These are phyloP conservation scores for Goffeauzyma gilvescens DNA, from an alignment of 768 basidiomycete genomes.

Conservation along the genomic window DNA sequence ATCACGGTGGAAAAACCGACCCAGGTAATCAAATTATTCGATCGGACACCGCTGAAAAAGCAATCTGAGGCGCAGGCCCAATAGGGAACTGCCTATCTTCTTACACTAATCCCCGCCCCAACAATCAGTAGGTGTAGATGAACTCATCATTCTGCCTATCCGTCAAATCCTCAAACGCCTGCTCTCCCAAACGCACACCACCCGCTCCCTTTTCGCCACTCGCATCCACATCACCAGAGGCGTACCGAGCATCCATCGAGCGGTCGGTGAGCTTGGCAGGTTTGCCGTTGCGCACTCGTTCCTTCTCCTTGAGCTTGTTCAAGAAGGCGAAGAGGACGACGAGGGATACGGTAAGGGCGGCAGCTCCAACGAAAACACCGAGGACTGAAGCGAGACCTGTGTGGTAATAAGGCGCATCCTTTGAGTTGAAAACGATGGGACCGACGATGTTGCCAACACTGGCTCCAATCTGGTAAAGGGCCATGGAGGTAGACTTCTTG, in stretches of 20 bases:
- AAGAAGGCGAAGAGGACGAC: slow-evolving; percentile 14
- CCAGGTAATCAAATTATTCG: no score
- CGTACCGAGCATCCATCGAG: slow-evolving; percentile 18
- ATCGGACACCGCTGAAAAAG: no score
- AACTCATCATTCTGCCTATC: slow-evolving; percentile 21
- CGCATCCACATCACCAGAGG: slow-evolving; percentile 4
- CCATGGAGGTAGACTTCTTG: slow-evolving; percentile 34
- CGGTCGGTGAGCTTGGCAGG: slow-evolving; percentile 22
- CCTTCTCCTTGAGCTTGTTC: slow-evolving; percentile 25
- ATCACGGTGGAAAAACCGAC: no score
- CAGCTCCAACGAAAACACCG: slow-evolving; percentile 19
- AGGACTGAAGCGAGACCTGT: slow-evolving; percentile 17
- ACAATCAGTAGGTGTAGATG: no score
- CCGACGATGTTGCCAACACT: slow-evolving; percentile 27
- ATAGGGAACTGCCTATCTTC: no score
- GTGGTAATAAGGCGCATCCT: slow-evolving; percentile 20
- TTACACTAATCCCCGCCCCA: no score
- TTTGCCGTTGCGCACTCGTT: slow-evolving; percentile 25
- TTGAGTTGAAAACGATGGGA: slow-evolving; percentile 27
- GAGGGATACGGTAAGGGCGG: slow-evolving; percentile 11
- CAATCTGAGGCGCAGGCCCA: no score
- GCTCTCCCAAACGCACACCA: not conserved
- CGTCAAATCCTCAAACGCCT: slow-evolving; percentile 11
- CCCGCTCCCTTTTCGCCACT: slow-evolving; percentile 1
- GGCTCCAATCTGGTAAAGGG: slow-evolving; percentile 34